phyloP scores from a whole-genome alignment of 768 basidiomycete genomes.

The Lentinula aciculospora region DNA sequence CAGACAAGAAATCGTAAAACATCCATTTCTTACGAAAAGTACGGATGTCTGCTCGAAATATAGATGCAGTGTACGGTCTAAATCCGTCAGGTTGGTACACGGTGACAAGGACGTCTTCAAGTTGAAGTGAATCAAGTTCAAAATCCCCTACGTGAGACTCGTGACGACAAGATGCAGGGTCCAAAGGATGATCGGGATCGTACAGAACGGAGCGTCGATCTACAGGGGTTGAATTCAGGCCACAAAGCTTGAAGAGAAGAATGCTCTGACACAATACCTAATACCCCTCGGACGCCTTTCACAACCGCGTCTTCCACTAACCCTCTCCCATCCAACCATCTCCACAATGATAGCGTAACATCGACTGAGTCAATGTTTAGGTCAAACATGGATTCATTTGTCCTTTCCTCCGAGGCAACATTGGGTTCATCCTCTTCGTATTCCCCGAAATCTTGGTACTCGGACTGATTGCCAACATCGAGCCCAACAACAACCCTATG shows the following conservation, averaged over 20 bases:
- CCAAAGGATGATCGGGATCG: constrained; percentile 77
- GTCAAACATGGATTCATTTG: constrained; percentile 88
- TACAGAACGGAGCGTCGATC: constrained; percentile 85
- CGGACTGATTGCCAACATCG: constrained; percentile 69
- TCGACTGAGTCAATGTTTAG: constrained; percentile 92
- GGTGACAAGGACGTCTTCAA: constrained; percentile 92
- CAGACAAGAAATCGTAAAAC: constrained; percentile 92
- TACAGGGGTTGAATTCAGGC: neutral
- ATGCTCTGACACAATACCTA: constrained; percentile 53
- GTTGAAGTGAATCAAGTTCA: constrained; percentile 80
- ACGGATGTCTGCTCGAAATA: constrained; percentile 88
- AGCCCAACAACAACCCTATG: constrained; percentile 60
- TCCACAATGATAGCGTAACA: constrained; percentile 83
- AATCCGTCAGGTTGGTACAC: constrained; percentile 92
- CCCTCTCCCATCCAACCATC: constrained; percentile 96
- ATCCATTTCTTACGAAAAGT: constrained; percentile 89
- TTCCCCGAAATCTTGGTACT: constrained; percentile 55
- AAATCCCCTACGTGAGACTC: constrained; percentile 76
- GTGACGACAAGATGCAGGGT: constrained; percentile 81
- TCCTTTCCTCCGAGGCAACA: constrained; percentile 41
- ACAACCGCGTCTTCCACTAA: constrained; percentile 86
- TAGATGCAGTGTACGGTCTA: constrained; percentile 86
- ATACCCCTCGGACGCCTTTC: constrained; percentile 88
- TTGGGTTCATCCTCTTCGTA: constrained; percentile 42
- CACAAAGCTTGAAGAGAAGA: neutral